Evolutionary conservation across 441 rosid genomes (phyloP), one percentile per base, ranked within the genome.

Genomic region (Erodium texanum): DNA sequence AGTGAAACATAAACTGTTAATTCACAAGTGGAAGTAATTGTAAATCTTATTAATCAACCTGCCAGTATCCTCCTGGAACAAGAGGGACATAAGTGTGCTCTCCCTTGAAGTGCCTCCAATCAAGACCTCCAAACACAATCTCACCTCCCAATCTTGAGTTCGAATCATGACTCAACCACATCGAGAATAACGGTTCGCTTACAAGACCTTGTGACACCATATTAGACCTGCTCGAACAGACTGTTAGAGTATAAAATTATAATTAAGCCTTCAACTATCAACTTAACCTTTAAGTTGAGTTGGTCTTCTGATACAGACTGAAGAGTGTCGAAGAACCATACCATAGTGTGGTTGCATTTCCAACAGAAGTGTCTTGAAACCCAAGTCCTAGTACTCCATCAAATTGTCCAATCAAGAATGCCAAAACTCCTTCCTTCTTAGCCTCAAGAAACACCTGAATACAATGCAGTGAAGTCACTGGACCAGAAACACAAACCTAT

Each of bases 381-480:
- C 88, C 86, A 6, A 87, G 86, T 68, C 88, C 92, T 0, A 83
- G 78, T 52, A 87, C 69, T 61, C 88, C 89, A 64, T 82, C 92
- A 16, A 81, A 87, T 32, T 84, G 74, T 16, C 72, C 68, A 24
- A 70, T 69, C 5, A 85, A 70, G 66, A 83, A 83, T 52, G 82
- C 68, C 20, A 87, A 58, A 67, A 73, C 2, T 59, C 82, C 84
- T 74, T 82, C 85, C 66, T 67, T 76, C 69, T 73, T 82, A 66
- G 80, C 78, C 77, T 85, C 89, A 66, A 76, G 71, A 34, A 83
- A 87, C 75, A 80, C 88, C 88, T 84, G 65, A 66, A 74, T 4
- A 27, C 24, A 22, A 71, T 48, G 27, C 23, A 52, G 63, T 54
- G 73, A 34, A 36, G 62, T 14, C 38, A n/a, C n/a, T n/a, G n/a